These are phyloP conservation scores for Babesia gibsoni DNA, from an alignment of 169 alveolate genomes.

Conservation along the genomic window DNA sequence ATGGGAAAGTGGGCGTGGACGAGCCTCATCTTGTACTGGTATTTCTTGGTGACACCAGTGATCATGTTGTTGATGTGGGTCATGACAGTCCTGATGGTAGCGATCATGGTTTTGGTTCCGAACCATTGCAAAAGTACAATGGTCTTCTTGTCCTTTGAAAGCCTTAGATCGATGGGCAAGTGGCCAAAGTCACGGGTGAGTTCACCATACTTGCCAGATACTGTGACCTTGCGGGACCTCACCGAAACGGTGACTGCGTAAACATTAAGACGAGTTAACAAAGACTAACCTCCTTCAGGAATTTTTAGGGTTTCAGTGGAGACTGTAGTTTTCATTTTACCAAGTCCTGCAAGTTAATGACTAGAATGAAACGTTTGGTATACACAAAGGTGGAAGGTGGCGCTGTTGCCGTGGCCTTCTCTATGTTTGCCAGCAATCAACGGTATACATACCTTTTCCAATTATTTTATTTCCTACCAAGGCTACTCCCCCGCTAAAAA, in stretches of 20 bases:
- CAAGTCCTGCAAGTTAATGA: background rate
- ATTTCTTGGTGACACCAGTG: conserved; percentile 94
- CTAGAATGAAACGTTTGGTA: too few relatives aligned
- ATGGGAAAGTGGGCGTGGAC: conserved; percentile 99
- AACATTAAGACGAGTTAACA: background rate
- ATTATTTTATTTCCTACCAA: background rate
- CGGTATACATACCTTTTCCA: background rate
- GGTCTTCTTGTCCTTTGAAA: conserved; percentile 85
- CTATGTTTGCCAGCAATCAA: too few relatives aligned
- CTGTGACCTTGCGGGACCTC: conserved; percentile 93
- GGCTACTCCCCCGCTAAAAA: background rate
- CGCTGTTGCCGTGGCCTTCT: too few relatives aligned
- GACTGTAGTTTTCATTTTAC: conserved; percentile 68
- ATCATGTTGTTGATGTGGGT: conserved; percentile 96
- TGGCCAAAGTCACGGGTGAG: conserved; percentile 93
- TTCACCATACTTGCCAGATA: conserved; percentile 96
- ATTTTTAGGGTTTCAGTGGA: conserved; percentile 67
- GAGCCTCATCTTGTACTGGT: conserved; percentile 98
- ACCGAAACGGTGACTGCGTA: conserved; percentile 85
- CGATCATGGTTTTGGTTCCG: conserved; percentile 90
- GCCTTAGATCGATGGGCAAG: conserved; percentile 91
- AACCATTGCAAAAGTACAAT: conserved; percentile 92
- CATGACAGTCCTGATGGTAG: conserved; percentile 93
- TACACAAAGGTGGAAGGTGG: too few relatives aligned
- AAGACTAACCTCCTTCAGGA: conserved; percentile 72